Percentiles rank a stretch among this genome's conserved stretches.
phyloP scores from a whole-genome alignment of 768 basidiomycete species.

The Lyophyllum semitale region DNA sequence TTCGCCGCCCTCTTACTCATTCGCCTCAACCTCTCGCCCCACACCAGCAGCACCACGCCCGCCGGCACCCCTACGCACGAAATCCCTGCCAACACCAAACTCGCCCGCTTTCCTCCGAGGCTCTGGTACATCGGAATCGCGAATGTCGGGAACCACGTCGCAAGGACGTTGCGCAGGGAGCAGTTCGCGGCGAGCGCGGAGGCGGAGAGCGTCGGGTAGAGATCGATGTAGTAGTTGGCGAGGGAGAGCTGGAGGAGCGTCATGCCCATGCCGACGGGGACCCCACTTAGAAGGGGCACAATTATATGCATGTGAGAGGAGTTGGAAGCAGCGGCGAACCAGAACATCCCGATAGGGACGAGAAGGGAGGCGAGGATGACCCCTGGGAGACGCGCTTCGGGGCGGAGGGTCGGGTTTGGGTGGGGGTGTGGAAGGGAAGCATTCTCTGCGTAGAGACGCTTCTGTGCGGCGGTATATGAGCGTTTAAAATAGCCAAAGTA shows the following conservation, averaged over 20 bases:
- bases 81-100: conserved; percentile 13
- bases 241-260: conserved; percentile 9
- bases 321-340: conserved; percentile 14
- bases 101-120: conserved; percentile 10
- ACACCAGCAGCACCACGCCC: background rate
- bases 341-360: conserved; percentile 12
- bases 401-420: background rate
- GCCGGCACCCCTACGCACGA: conserved; percentile 11
- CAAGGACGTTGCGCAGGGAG: conserved; percentile 11
- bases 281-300: conserved; percentile 3
- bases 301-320: conserved; percentile 8
- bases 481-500: conserved; percentile 13
- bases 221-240: conserved; percentile 9
- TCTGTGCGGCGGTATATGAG: background rate
- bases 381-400: conserved; percentile 14
- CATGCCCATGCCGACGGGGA: conserved; percentile 8
- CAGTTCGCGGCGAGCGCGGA: conserved; percentile 10
- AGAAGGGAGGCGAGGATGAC: conserved; percentile 5
- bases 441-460: conserved; percentile 3
- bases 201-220: conserved; percentile 4
- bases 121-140: conserved; percentile 14
- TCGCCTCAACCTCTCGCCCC: conserved; percentile 3
- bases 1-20: conserved; percentile 15
- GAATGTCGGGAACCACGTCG: conserved; percentile 17
- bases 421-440: background rate